phyloP scores from a whole-genome alignment of 495 filamentous ascomycete species.

The Thozetella sp. region DNA sequence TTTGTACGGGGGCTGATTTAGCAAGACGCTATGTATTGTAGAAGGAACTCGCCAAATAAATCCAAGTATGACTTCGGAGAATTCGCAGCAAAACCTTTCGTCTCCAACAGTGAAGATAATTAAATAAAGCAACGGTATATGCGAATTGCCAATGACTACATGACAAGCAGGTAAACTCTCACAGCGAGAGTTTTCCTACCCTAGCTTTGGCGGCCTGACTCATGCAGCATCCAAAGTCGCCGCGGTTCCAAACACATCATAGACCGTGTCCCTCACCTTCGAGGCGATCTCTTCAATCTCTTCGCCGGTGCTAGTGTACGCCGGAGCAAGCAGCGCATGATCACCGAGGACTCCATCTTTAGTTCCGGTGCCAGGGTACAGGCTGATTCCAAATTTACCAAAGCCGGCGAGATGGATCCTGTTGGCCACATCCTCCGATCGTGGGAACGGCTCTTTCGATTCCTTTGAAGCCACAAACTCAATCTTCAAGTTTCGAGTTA shows the following conservation, averaged over 20 bases:
- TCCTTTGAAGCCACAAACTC: not conserved
- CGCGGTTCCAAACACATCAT: not conserved
- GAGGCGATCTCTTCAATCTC: not conserved
- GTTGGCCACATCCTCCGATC: not conserved
- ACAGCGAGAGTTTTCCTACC: no score
- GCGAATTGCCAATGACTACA: no score
- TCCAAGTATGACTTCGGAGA: no score
- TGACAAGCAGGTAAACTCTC: no score
- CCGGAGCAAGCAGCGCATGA: not conserved
- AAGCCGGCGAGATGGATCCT: not conserved
- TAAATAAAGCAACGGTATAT: no score
- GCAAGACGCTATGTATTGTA: no score
- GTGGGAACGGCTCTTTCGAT: not conserved
- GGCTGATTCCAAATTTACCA: not conserved
- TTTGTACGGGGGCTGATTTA: no score
- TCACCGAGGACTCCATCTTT: not conserved
- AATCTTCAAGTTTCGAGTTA: not conserved
- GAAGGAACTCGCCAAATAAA: no score
- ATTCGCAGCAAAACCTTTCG: no score
- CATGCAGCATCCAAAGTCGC: no score
- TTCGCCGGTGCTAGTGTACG: not conserved
- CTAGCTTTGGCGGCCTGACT: no score
- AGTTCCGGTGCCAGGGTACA: not conserved
- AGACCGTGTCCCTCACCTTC: not conserved
- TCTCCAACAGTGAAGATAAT: no score